Evolutionary conservation across 768 basidiomycete species (phyloP).

Genomic region (Kwoniella bestiolae): DNA sequence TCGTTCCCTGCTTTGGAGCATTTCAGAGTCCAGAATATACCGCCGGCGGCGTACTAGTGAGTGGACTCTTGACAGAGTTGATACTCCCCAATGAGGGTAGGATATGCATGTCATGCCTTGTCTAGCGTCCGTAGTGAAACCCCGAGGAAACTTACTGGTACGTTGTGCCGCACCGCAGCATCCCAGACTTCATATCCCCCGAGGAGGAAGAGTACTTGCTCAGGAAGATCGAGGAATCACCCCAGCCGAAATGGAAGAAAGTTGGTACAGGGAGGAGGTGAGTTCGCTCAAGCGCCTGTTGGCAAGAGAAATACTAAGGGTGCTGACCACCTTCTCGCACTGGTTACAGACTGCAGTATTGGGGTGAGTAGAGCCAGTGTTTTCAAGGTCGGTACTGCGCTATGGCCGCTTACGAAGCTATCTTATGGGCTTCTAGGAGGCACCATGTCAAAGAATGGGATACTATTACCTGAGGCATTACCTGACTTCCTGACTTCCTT

Average conservation of each 20-base stretch:
- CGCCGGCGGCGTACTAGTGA: slow-evolving; percentile 47
- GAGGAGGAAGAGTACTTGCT: slow-evolving; percentile 78
- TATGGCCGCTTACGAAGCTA: slow-evolving; percentile 1
- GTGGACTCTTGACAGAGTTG: background rate
- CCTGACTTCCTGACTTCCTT: slow-evolving; percentile 72
- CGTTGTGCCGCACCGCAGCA: slow-evolving; percentile 63
- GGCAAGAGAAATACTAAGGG: background rate
- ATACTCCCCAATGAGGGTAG: background rate
- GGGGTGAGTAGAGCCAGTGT: slow-evolving; percentile 64
- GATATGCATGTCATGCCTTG: background rate
- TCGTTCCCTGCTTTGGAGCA: slow-evolving; percentile 32
- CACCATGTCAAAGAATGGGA: slow-evolving; percentile 66
- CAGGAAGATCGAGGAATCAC: slow-evolving; percentile 79
- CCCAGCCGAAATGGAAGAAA: slow-evolving; percentile 81
- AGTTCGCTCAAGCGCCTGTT: background rate
- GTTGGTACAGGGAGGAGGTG: slow-evolving; percentile 72
- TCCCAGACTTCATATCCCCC: slow-evolving; percentile 71
- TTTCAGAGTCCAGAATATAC: slow-evolving; percentile 37
- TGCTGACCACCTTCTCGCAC: slow-evolving; percentile 18
- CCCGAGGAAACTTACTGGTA: no score
- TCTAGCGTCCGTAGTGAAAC: no score
- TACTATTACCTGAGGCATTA: slow-evolving; percentile 70
- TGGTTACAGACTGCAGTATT: slow-evolving; percentile 54
- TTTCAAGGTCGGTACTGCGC: background rate
- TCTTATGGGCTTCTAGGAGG: slow-evolving; percentile 62